Percentiles rank a stretch among this genome's conserved stretches.
phyloP scores from a whole-genome alignment of 805 yeast species.

The Starmera pachycereana region DNA sequence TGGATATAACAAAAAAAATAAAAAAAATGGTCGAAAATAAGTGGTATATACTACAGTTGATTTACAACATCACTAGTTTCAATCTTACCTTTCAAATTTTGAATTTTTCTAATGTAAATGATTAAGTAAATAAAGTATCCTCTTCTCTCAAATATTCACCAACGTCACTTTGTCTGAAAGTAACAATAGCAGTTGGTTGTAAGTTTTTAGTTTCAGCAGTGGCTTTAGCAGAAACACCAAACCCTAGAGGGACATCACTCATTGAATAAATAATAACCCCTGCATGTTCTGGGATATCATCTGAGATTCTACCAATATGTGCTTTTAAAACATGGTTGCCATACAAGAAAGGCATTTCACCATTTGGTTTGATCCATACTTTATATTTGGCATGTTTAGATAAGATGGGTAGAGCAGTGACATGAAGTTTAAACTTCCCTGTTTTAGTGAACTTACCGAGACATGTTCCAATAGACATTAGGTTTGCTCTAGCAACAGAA shows the following conservation, averaged over 20 bases:
- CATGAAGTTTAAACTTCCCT: slow-evolving; percentile 90
- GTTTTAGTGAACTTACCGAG: slow-evolving; percentile 96
- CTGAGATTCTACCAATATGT: slow-evolving; percentile 93
- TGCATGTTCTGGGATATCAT: slow-evolving; percentile 96
- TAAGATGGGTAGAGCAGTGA: slow-evolving; percentile 77
- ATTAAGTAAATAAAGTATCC: slow-evolving; percentile 80
- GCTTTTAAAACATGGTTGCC: slow-evolving; percentile 97
- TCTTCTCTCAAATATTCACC: slow-evolving; percentile 98
- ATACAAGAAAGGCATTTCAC: slow-evolving; percentile 96
- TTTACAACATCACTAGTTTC: too few relatives aligned
- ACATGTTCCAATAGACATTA: slow-evolving; percentile 91
- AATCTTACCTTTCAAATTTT: background rate
- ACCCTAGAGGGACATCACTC: slow-evolving; percentile 89
- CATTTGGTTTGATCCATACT: slow-evolving; percentile 93
- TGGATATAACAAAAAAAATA: slow-evolving; percentile 7
- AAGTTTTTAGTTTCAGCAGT: slow-evolving; percentile 79
- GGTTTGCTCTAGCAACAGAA: slow-evolving; percentile 75
- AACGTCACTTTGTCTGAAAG: slow-evolving; percentile 94
- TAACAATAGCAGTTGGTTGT: slow-evolving; percentile 91
- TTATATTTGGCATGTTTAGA: slow-evolving; percentile 87
- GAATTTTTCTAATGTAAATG: background rate
- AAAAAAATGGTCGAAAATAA: slow-evolving; percentile 19
- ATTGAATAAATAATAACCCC: slow-evolving; percentile 88
- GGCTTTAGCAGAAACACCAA: slow-evolving; percentile 89
- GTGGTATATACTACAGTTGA: background rate